These are phyloP conservation scores for Colletotrichum echinochloae DNA, from an alignment of 2,329 filamentous ascomycete species.

Conservation along the genomic window DNA sequence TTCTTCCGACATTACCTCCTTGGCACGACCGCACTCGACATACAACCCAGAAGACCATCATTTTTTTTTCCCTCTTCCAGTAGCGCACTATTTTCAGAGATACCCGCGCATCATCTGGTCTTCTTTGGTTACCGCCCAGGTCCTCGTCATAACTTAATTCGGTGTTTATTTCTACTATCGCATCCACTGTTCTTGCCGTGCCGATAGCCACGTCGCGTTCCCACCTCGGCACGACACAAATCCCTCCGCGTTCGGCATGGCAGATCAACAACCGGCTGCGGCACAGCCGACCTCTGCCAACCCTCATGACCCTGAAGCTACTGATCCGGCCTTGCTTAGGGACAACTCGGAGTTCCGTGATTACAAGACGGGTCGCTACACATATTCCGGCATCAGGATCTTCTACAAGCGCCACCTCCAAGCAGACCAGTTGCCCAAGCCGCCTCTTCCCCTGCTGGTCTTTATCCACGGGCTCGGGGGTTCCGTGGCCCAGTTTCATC, in stretches of 20 bases:
- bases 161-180: not conserved
- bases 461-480: constrained; percentile 96
- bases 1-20: constrained; percentile 3
- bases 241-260: constrained; percentile 27
- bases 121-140: not conserved
- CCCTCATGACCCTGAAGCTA: constrained; percentile 58
- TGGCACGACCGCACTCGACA: constrained; percentile 1
- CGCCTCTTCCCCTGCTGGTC: constrained; percentile 83
- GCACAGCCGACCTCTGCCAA: constrained; percentile 28
- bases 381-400: constrained; percentile 81
- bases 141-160: not conserved
- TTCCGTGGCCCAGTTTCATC: constrained; percentile 87
- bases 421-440: constrained; percentile 80
- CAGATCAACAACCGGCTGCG: constrained; percentile 28
- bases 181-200: not conserved
- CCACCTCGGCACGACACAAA: not conserved
- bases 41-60: constrained; percentile 2
- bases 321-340: constrained; percentile 83
- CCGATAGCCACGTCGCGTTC: constrained; percentile 7
- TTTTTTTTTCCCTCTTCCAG: constrained; percentile 1
- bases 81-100: constrained; percentile 35
- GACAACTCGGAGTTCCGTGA: constrained; percentile 78
- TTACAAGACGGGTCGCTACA: constrained; percentile 77
- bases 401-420: constrained; percentile 89
- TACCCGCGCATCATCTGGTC: constrained; percentile 32